Evolutionary conservation across 192 early-diverging fungal genomes (phyloP), one percentile per base, ranked within the genome.

Genomic region (Linnemannia zychae): DNA sequence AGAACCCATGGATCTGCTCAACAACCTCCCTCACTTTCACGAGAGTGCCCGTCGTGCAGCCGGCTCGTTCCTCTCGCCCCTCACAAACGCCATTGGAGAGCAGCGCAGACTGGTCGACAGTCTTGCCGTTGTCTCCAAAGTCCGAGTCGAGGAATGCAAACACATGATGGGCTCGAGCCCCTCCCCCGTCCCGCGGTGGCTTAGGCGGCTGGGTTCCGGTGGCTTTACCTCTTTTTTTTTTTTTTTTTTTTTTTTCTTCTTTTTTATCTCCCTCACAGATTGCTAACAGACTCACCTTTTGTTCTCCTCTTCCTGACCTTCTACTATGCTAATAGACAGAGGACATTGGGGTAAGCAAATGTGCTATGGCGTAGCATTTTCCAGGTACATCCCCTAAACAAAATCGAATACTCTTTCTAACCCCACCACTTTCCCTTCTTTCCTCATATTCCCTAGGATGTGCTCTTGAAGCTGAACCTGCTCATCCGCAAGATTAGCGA

Each of bases 81-180:
- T 85, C 38, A 85, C 83, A 31, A 85, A 85, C 28, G 83, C 83
- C n/a, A 85, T 85, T 20, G 83, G 83, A 15, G 83, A 85, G 49
- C 83, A 85, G 68, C 77, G 83, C 37, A 53, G 83, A 40, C 72
- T 85, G 16, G 74, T 85, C 31, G 83, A 85, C 28, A 79, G 77
- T 48, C 40, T 85, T 24, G 71, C 52, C 13, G 74, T 85, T 7
- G 83, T 85, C 74, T 85, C 83, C 0, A 85, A 85, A 47, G 49
- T 79, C 38, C 77, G 83, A 17, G 83, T 85, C 38, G 83, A 85
- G 47, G 83, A 85, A 52, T 85, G 83, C 69, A 85, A 85, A 50
- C 83, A 85, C 37, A 85, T 85, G 83, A 85, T 85, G 83, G 69
- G 75, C 70, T 85, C 77, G 83, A 79, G 77, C 69, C 79, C 79